A percentile compares a stretch with the other conserved stretches of the same genome.
phyloP scores from a whole-genome alignment of 176 grass and related monocot species.

The Leersia perrieri region DNA sequence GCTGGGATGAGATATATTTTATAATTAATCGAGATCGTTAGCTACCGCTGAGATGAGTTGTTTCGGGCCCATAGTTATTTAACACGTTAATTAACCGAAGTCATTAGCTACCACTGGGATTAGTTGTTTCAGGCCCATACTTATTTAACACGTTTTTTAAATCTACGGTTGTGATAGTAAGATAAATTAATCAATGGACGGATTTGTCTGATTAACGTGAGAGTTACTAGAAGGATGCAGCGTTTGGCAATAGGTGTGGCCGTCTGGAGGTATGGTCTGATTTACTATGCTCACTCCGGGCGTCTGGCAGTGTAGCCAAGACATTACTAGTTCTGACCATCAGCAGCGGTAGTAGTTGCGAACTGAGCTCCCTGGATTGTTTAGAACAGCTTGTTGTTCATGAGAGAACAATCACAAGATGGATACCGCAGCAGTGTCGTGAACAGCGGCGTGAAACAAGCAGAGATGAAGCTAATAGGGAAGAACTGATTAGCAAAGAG shows the following conservation, averaged over 20 bases:
- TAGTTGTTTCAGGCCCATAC: too few relatives aligned
- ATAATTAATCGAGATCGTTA: too few relatives aligned
- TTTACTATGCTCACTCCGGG: slow-evolving; percentile 41
- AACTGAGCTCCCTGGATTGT: slow-evolving; percentile 32
- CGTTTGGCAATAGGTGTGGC: not conserved
- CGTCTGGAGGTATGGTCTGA: slow-evolving; percentile 57
- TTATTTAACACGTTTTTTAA: too few relatives aligned
- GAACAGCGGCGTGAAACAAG: not conserved
- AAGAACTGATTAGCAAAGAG: not conserved
- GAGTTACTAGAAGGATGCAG: slow-evolving; percentile 28
- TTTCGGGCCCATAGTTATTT: too few relatives aligned
- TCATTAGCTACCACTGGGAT: too few relatives aligned
- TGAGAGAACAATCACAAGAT: slow-evolving; percentile 51
- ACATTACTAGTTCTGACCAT: slow-evolving; percentile 55
- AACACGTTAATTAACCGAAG: too few relatives aligned
- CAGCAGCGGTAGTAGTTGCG: not conserved
- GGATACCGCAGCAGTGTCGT: slow-evolving; percentile 50
- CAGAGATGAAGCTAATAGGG: not conserved
- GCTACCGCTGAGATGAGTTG: too few relatives aligned
- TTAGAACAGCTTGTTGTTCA: slow-evolving; percentile 47
- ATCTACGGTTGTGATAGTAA: too few relatives aligned
- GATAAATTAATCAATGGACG: too few relatives aligned
- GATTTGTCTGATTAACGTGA: too few relatives aligned
- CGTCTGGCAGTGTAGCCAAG: slow-evolving; percentile 67
- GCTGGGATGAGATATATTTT: too few relatives aligned